Conservation (phyloP, 371 early-diverging fungal species). For the Mucor mucedo region DNA sequence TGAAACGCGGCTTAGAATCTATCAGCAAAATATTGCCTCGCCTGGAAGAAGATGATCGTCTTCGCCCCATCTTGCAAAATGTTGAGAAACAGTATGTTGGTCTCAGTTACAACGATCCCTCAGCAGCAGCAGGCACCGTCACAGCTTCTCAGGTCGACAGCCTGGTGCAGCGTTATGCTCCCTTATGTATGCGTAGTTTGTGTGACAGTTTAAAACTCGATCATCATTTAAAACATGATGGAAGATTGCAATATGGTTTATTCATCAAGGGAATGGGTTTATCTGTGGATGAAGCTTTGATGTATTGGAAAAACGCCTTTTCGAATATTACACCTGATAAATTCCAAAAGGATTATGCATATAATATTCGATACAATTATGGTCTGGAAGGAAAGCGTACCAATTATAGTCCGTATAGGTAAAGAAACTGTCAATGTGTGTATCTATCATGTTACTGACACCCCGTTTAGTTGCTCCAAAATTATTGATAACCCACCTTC, state of each 20-base stretch:
- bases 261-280: constrained; percentile 97
- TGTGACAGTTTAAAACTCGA: constrained; percentile 72
- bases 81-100: constrained; percentile 86
- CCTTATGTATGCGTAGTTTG: constrained; percentile 91
- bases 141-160: constrained; percentile 69
- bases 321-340: constrained; percentile 81
- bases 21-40: constrained; percentile 78
- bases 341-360: constrained; percentile 93
- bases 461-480: constrained; percentile 73
- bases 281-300: constrained; percentile 87
- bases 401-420: constrained; percentile 90
- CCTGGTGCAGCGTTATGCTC: constrained; percentile 73
- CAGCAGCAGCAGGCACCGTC: constrained; percentile 55
- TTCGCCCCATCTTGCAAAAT: constrained; percentile 86
- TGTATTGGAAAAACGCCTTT: constrained; percentile 90
- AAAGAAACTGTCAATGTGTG: constrained; percentile 10
- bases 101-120: constrained; percentile 54
- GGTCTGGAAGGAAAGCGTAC: constrained; percentile 97
- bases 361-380: constrained; percentile 97
- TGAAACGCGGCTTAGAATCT: constrained; percentile 34
- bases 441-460: neutral
- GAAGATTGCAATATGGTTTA: constrained; percentile 91
- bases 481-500: constrained; percentile 88
- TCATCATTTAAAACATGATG: constrained; percentile 86
- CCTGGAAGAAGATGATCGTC: constrained; percentile 93